Evolutionary conservation across 495 filamentous ascomycete genomes (phyloP).

Genomic region (Geopyxis carbonaria): DNA sequence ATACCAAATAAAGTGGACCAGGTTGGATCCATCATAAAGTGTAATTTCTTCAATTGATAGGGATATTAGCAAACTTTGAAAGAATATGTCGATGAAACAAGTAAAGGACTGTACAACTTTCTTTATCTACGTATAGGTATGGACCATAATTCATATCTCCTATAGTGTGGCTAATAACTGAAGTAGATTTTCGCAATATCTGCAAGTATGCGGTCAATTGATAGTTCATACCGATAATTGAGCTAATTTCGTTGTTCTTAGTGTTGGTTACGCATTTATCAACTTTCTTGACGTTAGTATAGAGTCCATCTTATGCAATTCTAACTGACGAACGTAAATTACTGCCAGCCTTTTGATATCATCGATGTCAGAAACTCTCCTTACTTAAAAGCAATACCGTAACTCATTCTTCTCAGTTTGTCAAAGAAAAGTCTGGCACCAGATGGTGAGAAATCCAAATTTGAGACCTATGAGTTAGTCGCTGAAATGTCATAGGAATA

Average conservation of each 20-base stretch:
- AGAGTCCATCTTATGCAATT: background rate
- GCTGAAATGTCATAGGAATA: constrained; percentile 37
- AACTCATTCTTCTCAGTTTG: constrained; percentile 44
- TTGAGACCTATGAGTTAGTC: background rate
- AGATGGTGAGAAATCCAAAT: constrained; percentile 38
- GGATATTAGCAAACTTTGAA: constrained; percentile 45
- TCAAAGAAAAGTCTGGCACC: constrained; percentile 49
- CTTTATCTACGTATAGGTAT: constrained; percentile 79
- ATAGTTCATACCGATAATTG: background rate
- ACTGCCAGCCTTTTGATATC: constrained; percentile 48
- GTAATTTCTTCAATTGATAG: background rate
- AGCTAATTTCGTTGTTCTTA: constrained; percentile 25
- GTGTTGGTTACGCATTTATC: constrained; percentile 95
- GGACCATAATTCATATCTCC: constrained; percentile 5
- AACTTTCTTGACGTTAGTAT: constrained; percentile 67
- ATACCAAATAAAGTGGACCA: constrained; percentile 83
- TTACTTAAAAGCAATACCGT: constrained; percentile 6
- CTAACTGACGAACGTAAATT: constrained; percentile 22
- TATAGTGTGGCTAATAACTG: constrained; percentile 7
- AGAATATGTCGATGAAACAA: constrained; percentile 58
- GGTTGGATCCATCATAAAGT: constrained; percentile 27
- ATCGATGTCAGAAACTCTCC: constrained; percentile 39
- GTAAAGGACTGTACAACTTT: constrained; percentile 74
- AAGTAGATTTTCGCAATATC: constrained; percentile 60
- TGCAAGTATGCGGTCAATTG: constrained; percentile 48